Base-by-base conservation (phyloP, 768 basidiomycete species). In the Peribolospora kevripleyi region DNA sequence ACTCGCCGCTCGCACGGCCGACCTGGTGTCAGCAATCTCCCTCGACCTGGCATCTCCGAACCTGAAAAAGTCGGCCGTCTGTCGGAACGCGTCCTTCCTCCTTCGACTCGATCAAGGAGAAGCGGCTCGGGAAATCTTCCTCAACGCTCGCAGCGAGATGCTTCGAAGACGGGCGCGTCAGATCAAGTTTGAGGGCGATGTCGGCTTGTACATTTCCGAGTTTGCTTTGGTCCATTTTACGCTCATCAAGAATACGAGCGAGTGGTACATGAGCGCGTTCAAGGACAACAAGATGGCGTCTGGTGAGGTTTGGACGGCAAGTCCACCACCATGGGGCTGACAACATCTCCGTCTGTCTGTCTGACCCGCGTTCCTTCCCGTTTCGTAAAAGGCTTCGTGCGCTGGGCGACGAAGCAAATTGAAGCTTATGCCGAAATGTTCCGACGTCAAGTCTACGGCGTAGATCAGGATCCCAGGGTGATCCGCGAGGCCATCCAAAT, bases 241-340 rank as follows among this genome's bases (percentile, higher is more conserved):
- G 0, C 80, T 84, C 1, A 82, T 98, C 65, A 90, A 93, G 65
- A 86, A 97, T 64, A 93, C 90, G 1, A 85, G 85, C 60, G 91
- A 98, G 68, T 98, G 93, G 93, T 98, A 85, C 67, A 71, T 95
- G 61, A 80, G 82, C 0, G 88, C 86, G 55, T 98, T 93, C 69
- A 84, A 81, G 67, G 93, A 95, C 67, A 88, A 93, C 64, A 80
- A 87, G 60, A 84, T 84, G 58, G 82, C 91, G 0, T 90, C 86
- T 56, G 76, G 91, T 91, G 61, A 59, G 84, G 25, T 25, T 25
- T 25, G 25, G 25, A 25, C 25, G 25, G 25, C 7, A 11, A 46
- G 5, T 14, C 42, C 13, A 43, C 52, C 54, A 11, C 6, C 40
- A 14, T 43, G 6, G n/a, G 54, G n/a, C 51, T 7, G 45, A 7